Evolutionary conservation across 805 yeast species (phyloP), one percentile per base, ranked within the genome.

Genomic region (Cyberlindnera veronae): DNA sequence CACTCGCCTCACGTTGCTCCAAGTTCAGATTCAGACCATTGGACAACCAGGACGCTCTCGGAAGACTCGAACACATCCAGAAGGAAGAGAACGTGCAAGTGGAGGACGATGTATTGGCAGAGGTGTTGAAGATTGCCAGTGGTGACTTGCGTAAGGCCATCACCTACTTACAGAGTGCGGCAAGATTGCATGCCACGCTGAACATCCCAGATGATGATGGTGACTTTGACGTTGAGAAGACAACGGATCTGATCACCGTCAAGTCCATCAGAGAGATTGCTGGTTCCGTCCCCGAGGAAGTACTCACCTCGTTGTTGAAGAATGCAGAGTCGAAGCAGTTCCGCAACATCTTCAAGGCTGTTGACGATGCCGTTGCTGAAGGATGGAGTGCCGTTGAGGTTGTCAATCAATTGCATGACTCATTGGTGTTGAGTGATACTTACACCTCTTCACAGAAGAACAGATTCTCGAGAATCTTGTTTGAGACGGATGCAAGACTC

Each of bases 91-190:
- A 70, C 4, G 55, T 69, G 7, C 50, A 54, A 12, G 60, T 67
- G 22, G 72, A 71, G 35, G 72, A 71, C 7, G 76, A 70, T 4
- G 85, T 75, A 0, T 66, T 88, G 34, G 68, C 67, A 22, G 79
- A 77, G 53, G 78, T 93, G 11, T 66, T 93, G 41, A 66, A 62
- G n/a, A 79, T 88, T 4, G 76, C 95, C 15, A 74, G 73, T 39
- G 99, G 99, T 42, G 99, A 93, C 68, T 72, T 93, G 54, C 79
- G 99, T 67, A 85, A 81, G 52, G 95, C 96, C 8, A 90, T 93
- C 49, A 93, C 97, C 3, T 75, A 80, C 42, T 70, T 93, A 32
- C 99, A 93, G 63, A 83, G 93, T 27, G 84, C 95, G 10, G 75
- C 88, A 26, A 81, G 77, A 49, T 63, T 82, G 42, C 70, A 71